Base-by-base conservation (phyloP, 2,329 filamentous ascomycete species). In the Aspergillus awamori region DNA sequence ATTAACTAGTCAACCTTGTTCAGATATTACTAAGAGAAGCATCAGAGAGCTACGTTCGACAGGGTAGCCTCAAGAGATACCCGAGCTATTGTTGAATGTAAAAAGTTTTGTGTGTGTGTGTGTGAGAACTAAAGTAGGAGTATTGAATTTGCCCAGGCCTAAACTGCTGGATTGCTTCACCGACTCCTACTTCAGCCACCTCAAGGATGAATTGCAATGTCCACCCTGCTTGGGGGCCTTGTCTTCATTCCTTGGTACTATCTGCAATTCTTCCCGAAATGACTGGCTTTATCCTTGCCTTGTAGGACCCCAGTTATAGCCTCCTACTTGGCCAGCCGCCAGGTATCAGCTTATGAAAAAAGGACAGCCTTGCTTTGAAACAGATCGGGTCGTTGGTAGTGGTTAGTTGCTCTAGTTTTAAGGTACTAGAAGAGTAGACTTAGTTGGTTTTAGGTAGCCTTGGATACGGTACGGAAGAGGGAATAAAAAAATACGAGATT, bases 141-240 rank as follows among this genome's bases (percentile, higher is more conserved):
- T 20, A 55, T 43, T 33, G 38, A 55, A 33, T 15, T 45, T 55
- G 38, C 38, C 53, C 38, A 55, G 20, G 33, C 33, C 5, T 36
- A 36, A 30, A n/a, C 8, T 26, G 17, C 26, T 33, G 53, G 38
- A 26, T 28, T 56, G 41, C 53, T 56, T 56, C 53, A 56, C 53
- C 53, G 53, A 56, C 53, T 56, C n/a, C 53, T 56, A 41, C 39
- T 41, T 56, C 24, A 56, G 53, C 53, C 53, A 45, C 53, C 39
- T 13, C n/a, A 11, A 47, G 33, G 45, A 22, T 53, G 6, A 36
- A 39, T 26, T 33, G 36, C 51, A 39, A 22, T 39, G 24, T 24
- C 36, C 30, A 20, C 20, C 36, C 30, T 24, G 8, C 11, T 13
- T 26, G 7, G 33, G 33, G 11, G 30, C n/a, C 22, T 55, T 7